A percentile compares a stretch with the other conserved stretches of the same genome.
phyloP scores from a whole-genome alignment of 1,284 basidiomycete species.

The Volvariella volvacea region DNA sequence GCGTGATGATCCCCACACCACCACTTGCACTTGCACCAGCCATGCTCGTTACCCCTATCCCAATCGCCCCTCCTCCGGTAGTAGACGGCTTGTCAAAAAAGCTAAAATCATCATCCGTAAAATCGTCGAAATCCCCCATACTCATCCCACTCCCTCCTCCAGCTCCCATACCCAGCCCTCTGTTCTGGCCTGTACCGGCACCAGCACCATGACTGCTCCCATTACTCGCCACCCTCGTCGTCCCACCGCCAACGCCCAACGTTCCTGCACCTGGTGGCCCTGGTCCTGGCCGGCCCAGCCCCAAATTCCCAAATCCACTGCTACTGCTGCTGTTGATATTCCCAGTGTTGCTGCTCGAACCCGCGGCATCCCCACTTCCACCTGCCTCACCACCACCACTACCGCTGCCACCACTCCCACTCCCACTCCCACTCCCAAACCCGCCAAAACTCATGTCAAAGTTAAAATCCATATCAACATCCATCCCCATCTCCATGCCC shows the following conservation, averaged over 20 bases:
- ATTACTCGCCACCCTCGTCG: too few species aligned
- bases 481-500: slow-evolving; percentile 40
- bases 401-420: slow-evolving; percentile 25
- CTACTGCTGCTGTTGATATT: not conserved
- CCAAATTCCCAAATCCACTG: too few species aligned
- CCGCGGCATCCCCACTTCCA: slow-evolving; percentile 15
- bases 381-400: slow-evolving; percentile 11
- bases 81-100: slow-evolving; percentile 56
- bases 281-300: too few species aligned
- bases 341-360: slow-evolving; percentile 15
- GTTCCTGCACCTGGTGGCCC: too few species aligned
- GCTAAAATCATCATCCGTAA: slow-evolving; percentile 76
- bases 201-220: too few species aligned
- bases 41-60: not conserved
- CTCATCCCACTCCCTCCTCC: too few species aligned
- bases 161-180: too few species aligned
- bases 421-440: slow-evolving; percentile 10
- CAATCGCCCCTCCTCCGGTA: slow-evolving; percentile 2
- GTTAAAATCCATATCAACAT: slow-evolving; percentile 35
- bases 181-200: too few species aligned
- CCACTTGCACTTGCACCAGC: not conserved
- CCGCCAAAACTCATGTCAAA: slow-evolving; percentile 19
- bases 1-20: too few species aligned
- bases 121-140: slow-evolving; percentile 52
- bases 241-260: too few species aligned